A percentile compares a stretch with the other conserved stretches of the same genome.
Evolutionary conservation across 2,329 filamentous ascomycete species (phyloP).

Genomic region (Alternaria solani): DNA sequence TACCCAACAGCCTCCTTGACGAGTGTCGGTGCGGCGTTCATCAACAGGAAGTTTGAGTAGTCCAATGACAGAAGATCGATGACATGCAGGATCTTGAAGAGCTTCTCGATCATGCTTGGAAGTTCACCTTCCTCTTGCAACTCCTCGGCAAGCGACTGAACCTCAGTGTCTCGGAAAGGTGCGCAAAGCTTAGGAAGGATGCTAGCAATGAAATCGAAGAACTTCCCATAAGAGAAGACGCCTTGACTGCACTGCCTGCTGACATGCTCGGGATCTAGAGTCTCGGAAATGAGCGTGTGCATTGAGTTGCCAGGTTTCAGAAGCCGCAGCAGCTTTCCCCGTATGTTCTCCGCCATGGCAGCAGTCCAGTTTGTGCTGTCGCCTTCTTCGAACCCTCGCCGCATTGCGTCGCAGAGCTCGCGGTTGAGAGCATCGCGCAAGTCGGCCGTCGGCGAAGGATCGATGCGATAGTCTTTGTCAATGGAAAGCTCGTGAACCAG

Average conservation of each 20-base stretch:
- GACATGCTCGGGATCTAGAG: conserved; percentile 76
- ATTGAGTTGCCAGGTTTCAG: conserved; percentile 75
- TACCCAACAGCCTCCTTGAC: conserved; percentile 76
- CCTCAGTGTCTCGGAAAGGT: conserved; percentile 79
- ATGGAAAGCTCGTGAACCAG: conserved; percentile 82
- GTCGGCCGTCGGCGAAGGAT: conserved; percentile 63
- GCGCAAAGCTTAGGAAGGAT: conserved; percentile 82
- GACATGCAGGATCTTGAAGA: conserved; percentile 77
- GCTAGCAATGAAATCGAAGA: conserved; percentile 78
- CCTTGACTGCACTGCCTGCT: conserved; percentile 73
- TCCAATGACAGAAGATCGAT: conserved; percentile 82
- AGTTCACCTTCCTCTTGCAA: conserved; percentile 57
- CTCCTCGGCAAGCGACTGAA: conserved; percentile 72
- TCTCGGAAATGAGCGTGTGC: conserved; percentile 77
- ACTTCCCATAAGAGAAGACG: conserved; percentile 80
- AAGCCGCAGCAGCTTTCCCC: conserved; percentile 75
- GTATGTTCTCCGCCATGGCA: conserved; percentile 74
- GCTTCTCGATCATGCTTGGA: conserved; percentile 75
- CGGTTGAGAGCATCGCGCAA: conserved; percentile 67
- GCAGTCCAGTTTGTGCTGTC: conserved; percentile 73
- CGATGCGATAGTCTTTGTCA: conserved; percentile 79
- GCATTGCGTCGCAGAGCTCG: conserved; percentile 68
- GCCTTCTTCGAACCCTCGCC: conserved; percentile 68
- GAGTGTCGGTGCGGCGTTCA: conserved; percentile 74
- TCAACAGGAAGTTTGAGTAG: conserved; percentile 82